Percentiles rank a stretch among this genome's conserved stretches.
Evolutionary conservation across 495 filamentous ascomycete genomes (phyloP).

Genomic region (Extremus antarcticus): DNA sequence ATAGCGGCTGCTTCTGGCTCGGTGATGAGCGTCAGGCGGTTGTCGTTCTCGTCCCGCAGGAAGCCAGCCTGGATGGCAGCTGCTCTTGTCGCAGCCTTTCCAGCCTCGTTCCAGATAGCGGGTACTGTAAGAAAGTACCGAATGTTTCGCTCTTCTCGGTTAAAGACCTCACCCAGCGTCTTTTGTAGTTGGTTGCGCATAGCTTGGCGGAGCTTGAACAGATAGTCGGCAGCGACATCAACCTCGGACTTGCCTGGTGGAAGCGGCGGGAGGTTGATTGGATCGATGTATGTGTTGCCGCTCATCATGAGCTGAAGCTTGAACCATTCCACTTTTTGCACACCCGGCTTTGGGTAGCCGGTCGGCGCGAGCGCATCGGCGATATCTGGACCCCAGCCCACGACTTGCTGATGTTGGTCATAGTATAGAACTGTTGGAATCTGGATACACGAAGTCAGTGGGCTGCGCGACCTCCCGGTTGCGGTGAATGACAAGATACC

Average conservation of each 20-base stretch:
- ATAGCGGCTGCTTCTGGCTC: constrained; percentile 64
- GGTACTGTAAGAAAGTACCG: constrained; percentile 64
- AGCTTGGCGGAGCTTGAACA: constrained; percentile 64
- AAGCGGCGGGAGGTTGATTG: constrained; percentile 65
- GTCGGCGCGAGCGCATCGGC: constrained; percentile 63
- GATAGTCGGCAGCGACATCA: constrained; percentile 66
- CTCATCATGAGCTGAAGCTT: constrained; percentile 69
- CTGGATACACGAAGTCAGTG: constrained; percentile 28
- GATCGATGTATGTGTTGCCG: constrained; percentile 69
- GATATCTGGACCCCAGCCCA: constrained; percentile 68
- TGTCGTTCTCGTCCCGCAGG: constrained; percentile 64
- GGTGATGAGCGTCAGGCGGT: constrained; percentile 58
- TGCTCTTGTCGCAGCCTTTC: constrained; percentile 59
- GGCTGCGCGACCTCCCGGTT: not conserved
- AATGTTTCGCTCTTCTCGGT: constrained; percentile 64
- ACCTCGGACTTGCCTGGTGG: constrained; percentile 68
- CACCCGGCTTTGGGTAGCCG: constrained; percentile 63
- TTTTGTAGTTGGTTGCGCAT: constrained; percentile 64
- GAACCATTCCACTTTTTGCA: constrained; percentile 73
- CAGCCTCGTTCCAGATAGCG: constrained; percentile 68
- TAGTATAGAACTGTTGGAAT: constrained; percentile 68
- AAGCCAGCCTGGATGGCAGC: constrained; percentile 67
- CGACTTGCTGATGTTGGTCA: constrained; percentile 66
- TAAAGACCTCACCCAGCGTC: constrained; percentile 67
- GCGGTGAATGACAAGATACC: constrained; percentile 32